phyloP scores from a whole-genome alignment of 371 early-diverging fungal genomes.

The Mucor circinelloides region DNA sequence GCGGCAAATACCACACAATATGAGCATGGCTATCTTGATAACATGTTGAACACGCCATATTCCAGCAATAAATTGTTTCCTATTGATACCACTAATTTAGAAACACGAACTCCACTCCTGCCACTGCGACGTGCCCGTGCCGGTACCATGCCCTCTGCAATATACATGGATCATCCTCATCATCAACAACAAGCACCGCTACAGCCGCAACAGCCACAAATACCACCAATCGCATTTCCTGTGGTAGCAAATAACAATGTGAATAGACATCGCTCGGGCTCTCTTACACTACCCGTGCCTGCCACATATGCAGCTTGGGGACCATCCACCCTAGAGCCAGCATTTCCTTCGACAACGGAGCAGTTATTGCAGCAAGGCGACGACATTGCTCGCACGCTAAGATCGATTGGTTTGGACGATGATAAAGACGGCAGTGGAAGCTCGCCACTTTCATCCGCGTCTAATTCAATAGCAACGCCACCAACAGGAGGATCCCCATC shows the following conservation, averaged over 20 bases:
- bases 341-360: conserved; percentile 50
- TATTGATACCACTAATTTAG: background rate
- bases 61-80: background rate
- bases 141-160: conserved; percentile 74
- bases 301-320: conserved; percentile 47
- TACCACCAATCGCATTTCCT: background rate
- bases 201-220: background rate
- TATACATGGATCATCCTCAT: conserved; percentile 36
- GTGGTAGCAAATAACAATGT: conserved; percentile 2
- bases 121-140: conserved; percentile 66
- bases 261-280: conserved; percentile 57
- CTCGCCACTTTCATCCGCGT: conserved; percentile 22
- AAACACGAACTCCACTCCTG: conserved; percentile 5
- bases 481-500: conserved; percentile 25
- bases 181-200: background rate
- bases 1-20: background rate
- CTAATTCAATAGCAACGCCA: conserved; percentile 27
- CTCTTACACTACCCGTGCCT: conserved; percentile 62
- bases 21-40: conserved; percentile 1
- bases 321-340: conserved; percentile 34
- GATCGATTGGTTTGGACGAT: conserved; percentile 81
- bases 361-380: conserved; percentile 55
- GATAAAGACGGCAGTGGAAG: conserved; percentile 31
- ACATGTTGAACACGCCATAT: conserved; percentile 7
- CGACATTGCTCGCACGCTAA: conserved; percentile 70